Evolutionary conservation across 768 basidiomycete genomes (phyloP).

Genomic region (Lactarius pseudohatsudake): DNA sequence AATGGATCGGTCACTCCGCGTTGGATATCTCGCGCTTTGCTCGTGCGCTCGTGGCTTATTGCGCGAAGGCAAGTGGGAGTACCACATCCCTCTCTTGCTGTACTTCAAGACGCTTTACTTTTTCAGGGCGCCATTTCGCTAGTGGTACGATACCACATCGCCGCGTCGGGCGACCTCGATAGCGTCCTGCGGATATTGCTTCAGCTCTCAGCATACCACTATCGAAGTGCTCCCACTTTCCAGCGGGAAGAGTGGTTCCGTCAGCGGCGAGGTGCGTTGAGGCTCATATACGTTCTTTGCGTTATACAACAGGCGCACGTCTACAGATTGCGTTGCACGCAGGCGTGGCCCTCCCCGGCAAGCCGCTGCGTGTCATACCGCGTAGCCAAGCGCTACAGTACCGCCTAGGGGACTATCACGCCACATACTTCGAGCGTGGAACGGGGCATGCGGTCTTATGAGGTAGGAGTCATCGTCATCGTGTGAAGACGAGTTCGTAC

Average conservation of each 20-base stretch:
- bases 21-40: conserved; percentile 55
- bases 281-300: not conserved
- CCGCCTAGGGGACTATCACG: conserved; percentile 61
- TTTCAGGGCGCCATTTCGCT: conserved; percentile 54
- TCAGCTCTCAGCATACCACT: conserved; percentile 65
- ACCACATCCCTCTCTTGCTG: not conserved
- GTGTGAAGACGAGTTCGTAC: not conserved
- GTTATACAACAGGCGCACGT: not conserved
- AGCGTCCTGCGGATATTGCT: conserved; percentile 57
- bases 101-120: not conserved
- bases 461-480: not conserved
- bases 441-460: conserved; percentile 65
- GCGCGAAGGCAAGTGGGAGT: conserved; percentile 47
- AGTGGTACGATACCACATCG: conserved; percentile 63
- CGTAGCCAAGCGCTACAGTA: conserved; percentile 67
- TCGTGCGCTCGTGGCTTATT: conserved; percentile 58
- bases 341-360: conserved; percentile 45
- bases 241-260: conserved; percentile 73
- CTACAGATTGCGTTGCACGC: conserved; percentile 60
- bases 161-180: conserved; percentile 54
- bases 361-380: conserved; percentile 43
- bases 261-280: conserved; percentile 67
- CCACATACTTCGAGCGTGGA: conserved; percentile 71
- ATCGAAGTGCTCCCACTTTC: conserved; percentile 69
- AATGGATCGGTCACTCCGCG: conserved; percentile 65